Percentiles rank a stretch among this genome's conserved stretches.
Evolutionary conservation across 1,139 yeast species (phyloP).

Genomic region (Debaryomyces subglobosus): DNA sequence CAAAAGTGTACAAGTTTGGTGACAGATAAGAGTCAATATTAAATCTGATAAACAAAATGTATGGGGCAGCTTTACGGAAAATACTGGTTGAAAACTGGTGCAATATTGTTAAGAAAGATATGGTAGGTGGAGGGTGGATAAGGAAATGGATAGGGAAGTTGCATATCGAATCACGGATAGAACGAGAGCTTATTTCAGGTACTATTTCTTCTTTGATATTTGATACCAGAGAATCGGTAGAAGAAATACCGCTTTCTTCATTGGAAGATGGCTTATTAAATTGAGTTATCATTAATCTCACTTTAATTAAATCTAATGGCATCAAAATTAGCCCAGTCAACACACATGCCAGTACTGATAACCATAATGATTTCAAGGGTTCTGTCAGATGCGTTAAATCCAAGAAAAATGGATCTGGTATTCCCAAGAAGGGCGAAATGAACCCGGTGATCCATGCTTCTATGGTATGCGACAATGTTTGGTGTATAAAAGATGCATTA

Average conservation of each 20-base stretch:
- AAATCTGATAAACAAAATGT: constrained; percentile 62
- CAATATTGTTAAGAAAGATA: constrained; percentile 57
- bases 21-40: constrained; percentile 72
- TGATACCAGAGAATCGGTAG: constrained; percentile 7
- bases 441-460: constrained; percentile 94
- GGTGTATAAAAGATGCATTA: constrained; percentile 81
- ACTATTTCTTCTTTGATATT: constrained; percentile 6
- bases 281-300: constrained; percentile 72
- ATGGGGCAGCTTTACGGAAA: constrained; percentile 74
- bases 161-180: constrained; percentile 43
- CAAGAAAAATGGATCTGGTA: constrained; percentile 90
- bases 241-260: constrained; percentile 7
- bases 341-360: constrained; percentile 73
- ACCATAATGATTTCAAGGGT: constrained; percentile 65
- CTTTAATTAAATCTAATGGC: constrained; percentile 81
- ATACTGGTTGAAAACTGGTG: constrained; percentile 65
- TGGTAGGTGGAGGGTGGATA: constrained; percentile 56
- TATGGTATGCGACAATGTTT: constrained; percentile 72
- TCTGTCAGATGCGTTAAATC: constrained; percentile 83
- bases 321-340: constrained; percentile 75
- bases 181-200: constrained; percentile 27
- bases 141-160: constrained; percentile 44
- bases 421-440: constrained; percentile 74
- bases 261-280: constrained; percentile 27
- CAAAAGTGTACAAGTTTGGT: constrained; percentile 57